A percentile compares a stretch with the other conserved stretches of the same genome.
phyloP scores from a whole-genome alignment of 352 stramenopile species.

The Globisporangium spinosum region DNA sequence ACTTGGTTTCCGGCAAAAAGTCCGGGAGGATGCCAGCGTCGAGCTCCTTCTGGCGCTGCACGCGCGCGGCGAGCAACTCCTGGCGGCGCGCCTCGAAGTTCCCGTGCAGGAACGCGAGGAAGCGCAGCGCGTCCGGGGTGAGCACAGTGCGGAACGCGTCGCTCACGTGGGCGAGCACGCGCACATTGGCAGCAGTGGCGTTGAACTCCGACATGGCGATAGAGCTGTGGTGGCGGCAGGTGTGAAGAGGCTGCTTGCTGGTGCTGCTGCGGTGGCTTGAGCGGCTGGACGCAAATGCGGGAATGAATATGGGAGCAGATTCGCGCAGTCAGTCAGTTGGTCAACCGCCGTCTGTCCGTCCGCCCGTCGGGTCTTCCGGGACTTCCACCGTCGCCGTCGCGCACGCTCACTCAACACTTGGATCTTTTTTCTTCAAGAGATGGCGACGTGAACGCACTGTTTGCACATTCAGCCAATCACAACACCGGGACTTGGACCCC shows the following conservation, averaged over 20 bases:
- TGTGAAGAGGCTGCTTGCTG: constrained; percentile 3
- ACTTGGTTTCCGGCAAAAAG: constrained; percentile 84
- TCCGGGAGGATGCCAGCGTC: constrained; percentile 86
- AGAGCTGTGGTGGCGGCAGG: neutral
- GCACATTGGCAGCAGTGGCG: constrained; percentile 59
- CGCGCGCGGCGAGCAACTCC: constrained; percentile 43
- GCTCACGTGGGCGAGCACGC: constrained; percentile 80
- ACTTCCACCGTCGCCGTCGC: neutral
- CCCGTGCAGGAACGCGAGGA: constrained; percentile 87
- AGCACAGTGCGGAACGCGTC: constrained; percentile 82
- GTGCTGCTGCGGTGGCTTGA: neutral
- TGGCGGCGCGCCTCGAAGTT: constrained; percentile 78
- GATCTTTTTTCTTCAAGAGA: constrained; percentile 13
- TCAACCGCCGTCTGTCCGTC: neutral
- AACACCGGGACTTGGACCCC: constrained; percentile 1
- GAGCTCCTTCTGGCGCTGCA: constrained; percentile 67
- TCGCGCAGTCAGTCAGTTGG: neutral
- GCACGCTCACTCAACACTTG: neutral
- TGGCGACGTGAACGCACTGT: constrained; percentile 12
- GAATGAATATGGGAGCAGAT: constrained; percentile 5
- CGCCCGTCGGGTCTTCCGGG: neutral
- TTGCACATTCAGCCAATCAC: constrained; percentile 22
- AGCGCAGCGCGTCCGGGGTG: constrained; percentile 89
- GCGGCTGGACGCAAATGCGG: constrained; percentile 16
- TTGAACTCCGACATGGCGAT: constrained; percentile 44